These are phyloP conservation scores for Prinsepia uniflora DNA, from an alignment of 306 rosid species.

Conservation along the genomic window DNA sequence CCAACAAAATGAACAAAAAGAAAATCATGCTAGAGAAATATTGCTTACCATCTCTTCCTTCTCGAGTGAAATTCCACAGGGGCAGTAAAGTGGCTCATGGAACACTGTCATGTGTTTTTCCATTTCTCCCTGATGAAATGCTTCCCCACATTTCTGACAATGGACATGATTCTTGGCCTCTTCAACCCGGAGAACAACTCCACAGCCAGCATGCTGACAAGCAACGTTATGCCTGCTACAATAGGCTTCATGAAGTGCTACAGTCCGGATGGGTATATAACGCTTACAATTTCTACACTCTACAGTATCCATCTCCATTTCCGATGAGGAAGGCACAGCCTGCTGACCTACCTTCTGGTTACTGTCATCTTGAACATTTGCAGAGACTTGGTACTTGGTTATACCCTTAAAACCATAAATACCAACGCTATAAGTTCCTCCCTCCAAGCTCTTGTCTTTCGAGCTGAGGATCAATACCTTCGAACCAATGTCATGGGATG, in stretches of 20 bases:
- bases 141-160: constrained; percentile 78
- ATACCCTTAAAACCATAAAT: constrained; percentile 75
- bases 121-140: constrained; percentile 77
- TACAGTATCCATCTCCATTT: constrained; percentile 56
- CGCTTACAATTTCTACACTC: constrained; percentile 87
- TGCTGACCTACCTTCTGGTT: constrained; percentile 62
- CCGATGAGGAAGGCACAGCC: constrained; percentile 49
- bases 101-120: constrained; percentile 90
- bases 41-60: constrained; percentile 84
- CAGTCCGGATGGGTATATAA: constrained; percentile 71
- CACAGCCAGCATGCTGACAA: constrained; percentile 69
- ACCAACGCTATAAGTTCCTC: constrained; percentile 72
- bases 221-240: constrained; percentile 80
- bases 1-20: neutral
- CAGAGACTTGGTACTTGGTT: constrained; percentile 53
- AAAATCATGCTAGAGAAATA: neutral
- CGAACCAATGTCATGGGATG: constrained; percentile 92
- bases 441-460: constrained; percentile 57
- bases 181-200: constrained; percentile 82
- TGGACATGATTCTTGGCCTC: constrained; percentile 85
- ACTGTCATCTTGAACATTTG: constrained; percentile 41
- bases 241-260: constrained; percentile 87
- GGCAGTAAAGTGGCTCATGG: constrained; percentile 79
- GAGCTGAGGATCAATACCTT: constrained; percentile 81
- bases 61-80: constrained; percentile 82